phyloP scores from a whole-genome alignment of 495 filamentous ascomycete genomes.

The Geopyxis carbonaria region DNA sequence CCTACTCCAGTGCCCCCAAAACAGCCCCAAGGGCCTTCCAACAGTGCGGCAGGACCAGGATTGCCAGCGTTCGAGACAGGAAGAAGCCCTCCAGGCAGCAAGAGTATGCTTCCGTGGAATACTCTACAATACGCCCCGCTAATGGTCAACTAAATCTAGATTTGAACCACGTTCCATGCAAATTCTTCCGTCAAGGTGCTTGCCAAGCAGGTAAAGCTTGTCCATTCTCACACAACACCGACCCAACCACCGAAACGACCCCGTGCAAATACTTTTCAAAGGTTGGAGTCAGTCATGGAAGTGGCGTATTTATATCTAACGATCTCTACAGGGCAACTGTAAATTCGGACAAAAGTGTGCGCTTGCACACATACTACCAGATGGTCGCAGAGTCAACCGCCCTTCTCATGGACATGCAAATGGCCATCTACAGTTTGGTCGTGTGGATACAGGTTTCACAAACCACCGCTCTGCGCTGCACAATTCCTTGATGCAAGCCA shows the following conservation, averaged over 20 bases:
- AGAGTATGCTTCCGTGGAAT: conserved; percentile 21
- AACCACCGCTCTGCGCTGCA: conserved; percentile 57
- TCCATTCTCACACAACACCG: conserved; percentile 84
- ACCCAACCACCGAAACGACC: conserved; percentile 59
- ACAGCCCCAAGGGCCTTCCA: conserved; percentile 21
- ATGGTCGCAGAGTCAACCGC: conserved; percentile 76
- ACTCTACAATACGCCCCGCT: background rate
- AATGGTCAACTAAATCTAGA: conserved; percentile 35
- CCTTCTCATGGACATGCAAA: conserved; percentile 27
- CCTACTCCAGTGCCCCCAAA: conserved; percentile 18
- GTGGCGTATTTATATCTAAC: background rate
- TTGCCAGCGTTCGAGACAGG: conserved; percentile 24
- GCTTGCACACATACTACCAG: conserved; percentile 82
- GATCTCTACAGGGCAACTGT: conserved; percentile 85
- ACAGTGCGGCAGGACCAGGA: conserved; percentile 19
- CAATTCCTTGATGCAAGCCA: conserved; percentile 67
- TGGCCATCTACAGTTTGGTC: conserved; percentile 31
- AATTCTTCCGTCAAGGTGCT: conserved; percentile 91
- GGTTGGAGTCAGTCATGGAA: conserved; percentile 36
- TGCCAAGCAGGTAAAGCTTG: conserved; percentile 93
- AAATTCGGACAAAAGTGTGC: conserved; percentile 97
- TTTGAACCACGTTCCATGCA: conserved; percentile 95
- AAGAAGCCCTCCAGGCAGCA: conserved; percentile 24
- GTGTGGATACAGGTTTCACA: conserved; percentile 24
- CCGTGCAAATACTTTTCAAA: conserved; percentile 98